A percentile compares a stretch with the other conserved stretches of the same genome.
Evolutionary conservation across 352 stramenopile genomes (phyloP).

Genomic region (Globisporangium apiculatum): DNA sequence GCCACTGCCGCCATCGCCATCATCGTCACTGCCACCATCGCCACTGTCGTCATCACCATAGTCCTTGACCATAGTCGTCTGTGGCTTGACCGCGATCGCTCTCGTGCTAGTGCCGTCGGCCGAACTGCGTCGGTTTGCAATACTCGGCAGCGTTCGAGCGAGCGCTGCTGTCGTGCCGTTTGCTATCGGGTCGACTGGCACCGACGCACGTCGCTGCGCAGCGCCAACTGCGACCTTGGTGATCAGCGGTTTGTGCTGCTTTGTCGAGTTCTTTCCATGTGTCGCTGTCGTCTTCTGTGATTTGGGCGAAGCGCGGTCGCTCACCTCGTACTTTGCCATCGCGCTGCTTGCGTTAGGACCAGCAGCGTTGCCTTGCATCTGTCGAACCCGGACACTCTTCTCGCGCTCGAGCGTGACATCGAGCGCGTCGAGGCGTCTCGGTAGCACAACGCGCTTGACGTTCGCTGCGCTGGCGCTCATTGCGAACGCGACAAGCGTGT

Average conservation of each 20-base stretch:
- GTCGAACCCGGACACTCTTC: conserved; percentile 6
- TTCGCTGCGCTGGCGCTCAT: background rate
- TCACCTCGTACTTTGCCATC: background rate
- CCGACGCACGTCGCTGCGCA: background rate
- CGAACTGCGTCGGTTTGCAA: too few relatives aligned
- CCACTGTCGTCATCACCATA: background rate
- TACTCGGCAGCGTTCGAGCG: too few relatives aligned
- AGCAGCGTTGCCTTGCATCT: conserved; percentile 1
- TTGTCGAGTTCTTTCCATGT: conserved; percentile 7
- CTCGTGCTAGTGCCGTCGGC: background rate
- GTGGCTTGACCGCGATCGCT: conserved; percentile 3
- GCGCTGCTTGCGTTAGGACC: conserved; percentile 1
- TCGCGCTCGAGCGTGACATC: conserved; percentile 24
- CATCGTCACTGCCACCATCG: too few relatives aligned
- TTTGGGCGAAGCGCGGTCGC: background rate
- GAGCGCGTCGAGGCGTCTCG: conserved; percentile 18
- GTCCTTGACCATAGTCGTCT: background rate
- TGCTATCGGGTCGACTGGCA: conserved; percentile 1
- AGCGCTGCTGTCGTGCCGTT: background rate
- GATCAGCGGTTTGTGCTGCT: conserved; percentile 1
- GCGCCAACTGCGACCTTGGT: conserved; percentile 2
- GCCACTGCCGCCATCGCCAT: background rate
- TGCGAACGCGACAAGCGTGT: too few relatives aligned
- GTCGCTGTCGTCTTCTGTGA: background rate
- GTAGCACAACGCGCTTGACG: conserved; percentile 6